Percentiles rank a stretch among this genome's conserved stretches.
Conservation (phyloP, 2,329 filamentous ascomycete species). For the Colletotrichum simmondsii region DNA sequence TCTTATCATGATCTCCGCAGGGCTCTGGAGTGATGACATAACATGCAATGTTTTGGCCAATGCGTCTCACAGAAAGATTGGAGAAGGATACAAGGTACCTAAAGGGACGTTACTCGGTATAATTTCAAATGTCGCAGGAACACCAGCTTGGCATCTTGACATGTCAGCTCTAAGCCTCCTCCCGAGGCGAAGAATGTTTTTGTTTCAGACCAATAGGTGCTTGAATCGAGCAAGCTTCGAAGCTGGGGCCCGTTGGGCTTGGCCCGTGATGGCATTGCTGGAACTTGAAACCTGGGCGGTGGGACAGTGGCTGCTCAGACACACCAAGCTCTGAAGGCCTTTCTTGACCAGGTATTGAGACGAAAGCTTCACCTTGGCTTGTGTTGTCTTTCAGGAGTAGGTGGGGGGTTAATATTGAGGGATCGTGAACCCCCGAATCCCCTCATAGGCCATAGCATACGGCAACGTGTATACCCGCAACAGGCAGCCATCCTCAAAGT, state of each 20-base stretch:
- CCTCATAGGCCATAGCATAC: neutral
- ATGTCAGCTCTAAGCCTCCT: neutral
- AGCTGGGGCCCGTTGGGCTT: neutral
- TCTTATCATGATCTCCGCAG: neutral
- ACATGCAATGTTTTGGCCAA: neutral
- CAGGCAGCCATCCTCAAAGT: neutral
- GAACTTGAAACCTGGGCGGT: neutral
- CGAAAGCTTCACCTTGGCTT: neutral
- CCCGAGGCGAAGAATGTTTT: neutral
- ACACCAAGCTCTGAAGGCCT: neutral
- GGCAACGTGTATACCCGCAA: neutral
- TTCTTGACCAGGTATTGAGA: neutral
- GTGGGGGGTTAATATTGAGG: neutral
- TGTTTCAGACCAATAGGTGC: neutral
- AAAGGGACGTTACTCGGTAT: neutral
- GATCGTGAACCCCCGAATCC: neutral
- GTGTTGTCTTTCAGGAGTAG: neutral
- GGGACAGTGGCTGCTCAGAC: slow-evolving; percentile 1
- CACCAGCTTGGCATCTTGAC: neutral
- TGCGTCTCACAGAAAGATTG: neutral
- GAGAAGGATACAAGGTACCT: neutral
- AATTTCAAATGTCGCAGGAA: neutral
- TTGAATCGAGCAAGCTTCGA: neutral
- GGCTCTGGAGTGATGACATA: no score
- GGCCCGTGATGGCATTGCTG: neutral